Evolutionary conservation across 164 flowering plant genomes (phyloP).

Genomic region (Annona squamosa): DNA sequence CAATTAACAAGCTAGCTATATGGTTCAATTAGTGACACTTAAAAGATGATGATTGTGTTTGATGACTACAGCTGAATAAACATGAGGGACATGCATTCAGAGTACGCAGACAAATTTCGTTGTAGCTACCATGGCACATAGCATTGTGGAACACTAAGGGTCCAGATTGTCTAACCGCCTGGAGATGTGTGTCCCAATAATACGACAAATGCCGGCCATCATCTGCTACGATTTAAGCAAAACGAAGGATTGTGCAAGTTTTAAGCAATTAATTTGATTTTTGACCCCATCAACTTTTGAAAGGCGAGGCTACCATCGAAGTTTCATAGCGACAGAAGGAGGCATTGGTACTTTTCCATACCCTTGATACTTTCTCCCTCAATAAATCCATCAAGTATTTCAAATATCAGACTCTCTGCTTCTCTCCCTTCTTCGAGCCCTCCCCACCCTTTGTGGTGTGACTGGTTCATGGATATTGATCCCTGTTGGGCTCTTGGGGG

Average conservation of each 20-base stretch:
- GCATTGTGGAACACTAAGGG: background rate
- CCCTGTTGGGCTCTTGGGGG: slow-evolving; percentile 72
- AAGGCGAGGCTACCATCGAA: background rate
- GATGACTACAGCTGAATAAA: no score
- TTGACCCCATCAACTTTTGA: background rate
- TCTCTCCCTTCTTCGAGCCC: slow-evolving; percentile 30
- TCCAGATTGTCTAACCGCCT: background rate
- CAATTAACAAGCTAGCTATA: no score
- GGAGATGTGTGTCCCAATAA: background rate
- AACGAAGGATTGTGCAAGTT: background rate
- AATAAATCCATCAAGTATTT: slow-evolving; percentile 32
- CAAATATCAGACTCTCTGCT: slow-evolving; percentile 34
- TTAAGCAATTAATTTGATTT: background rate
- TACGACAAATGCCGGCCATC: background rate
- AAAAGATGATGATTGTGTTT: no score
- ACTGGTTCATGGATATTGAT: slow-evolving; percentile 85
- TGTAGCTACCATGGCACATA: background rate
- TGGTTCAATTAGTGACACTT: no score
- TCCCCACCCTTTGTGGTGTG: slow-evolving; percentile 21
- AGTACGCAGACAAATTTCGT: no score
- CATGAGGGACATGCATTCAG: no score
- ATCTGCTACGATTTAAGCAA: background rate
- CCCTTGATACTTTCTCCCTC: slow-evolving; percentile 6
- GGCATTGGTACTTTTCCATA: background rate
- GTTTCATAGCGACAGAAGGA: background rate